Percentiles rank a stretch among this genome's conserved stretches.
phyloP scores from a whole-genome alignment of 2,329 filamentous ascomycete genomes.

The Scytalidium sp. region DNA sequence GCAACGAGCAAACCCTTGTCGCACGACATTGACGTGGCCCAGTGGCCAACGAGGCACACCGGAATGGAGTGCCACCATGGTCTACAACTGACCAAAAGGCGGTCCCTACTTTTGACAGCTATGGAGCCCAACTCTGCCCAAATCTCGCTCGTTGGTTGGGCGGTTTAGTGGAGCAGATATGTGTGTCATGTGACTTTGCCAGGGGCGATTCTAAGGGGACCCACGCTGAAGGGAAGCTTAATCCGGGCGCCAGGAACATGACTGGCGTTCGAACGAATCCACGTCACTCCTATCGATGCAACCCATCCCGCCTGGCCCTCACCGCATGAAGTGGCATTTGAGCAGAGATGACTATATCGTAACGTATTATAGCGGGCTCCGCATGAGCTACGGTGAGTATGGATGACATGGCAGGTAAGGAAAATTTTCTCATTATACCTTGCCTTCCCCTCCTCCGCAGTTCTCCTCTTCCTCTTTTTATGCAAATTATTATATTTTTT shows the following conservation, averaged over 20 bases:
- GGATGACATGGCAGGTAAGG: conserved; percentile 1
- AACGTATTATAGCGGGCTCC: conserved; percentile 1
- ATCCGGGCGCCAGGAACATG: not conserved
- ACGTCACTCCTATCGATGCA: not conserved
- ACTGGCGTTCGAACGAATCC: not conserved
- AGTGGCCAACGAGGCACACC: not conserved
- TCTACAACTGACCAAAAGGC: too few relatives aligned
- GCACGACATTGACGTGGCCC: not conserved
- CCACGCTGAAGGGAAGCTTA: not conserved
- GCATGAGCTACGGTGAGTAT: conserved; percentile 3
- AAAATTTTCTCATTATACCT: conserved; percentile 2
- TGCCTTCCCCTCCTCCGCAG: not conserved
- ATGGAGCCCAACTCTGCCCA: not conserved
- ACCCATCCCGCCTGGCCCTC: not conserved
- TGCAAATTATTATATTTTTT: not conserved
- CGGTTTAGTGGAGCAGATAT: too few relatives aligned
- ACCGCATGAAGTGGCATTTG: conserved; percentile 6
- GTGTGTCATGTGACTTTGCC: not conserved
- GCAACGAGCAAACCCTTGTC: not conserved
- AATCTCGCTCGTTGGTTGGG: not conserved
- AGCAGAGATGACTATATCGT: not conserved
- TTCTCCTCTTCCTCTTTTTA: not conserved
- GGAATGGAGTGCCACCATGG: not conserved
- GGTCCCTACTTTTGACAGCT: too few relatives aligned
- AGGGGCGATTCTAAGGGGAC: not conserved